Evolutionary conservation across 768 basidiomycete species (phyloP).

Genomic region (Naganishia onofrii): DNA sequence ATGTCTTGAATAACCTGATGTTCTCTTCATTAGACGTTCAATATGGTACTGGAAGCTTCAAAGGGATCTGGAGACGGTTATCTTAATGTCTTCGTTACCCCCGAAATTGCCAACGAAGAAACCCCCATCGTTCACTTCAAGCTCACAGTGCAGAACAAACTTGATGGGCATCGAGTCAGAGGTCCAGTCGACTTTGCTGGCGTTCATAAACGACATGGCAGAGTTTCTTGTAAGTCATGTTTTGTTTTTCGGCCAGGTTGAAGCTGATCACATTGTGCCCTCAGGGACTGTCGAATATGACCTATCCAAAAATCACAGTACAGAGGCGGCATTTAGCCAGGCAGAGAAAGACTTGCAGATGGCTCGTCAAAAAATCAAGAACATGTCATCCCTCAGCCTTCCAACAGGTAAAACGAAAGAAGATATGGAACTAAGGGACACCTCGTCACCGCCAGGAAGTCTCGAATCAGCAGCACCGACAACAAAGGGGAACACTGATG

Average conservation of each 20-base stretch:
- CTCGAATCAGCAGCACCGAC: not conserved
- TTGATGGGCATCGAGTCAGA: slow-evolving; percentile 53
- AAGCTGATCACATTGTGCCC: not conserved
- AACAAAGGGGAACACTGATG: not conserved
- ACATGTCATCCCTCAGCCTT: slow-evolving; percentile 38
- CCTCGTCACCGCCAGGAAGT: not conserved
- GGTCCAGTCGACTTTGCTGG: slow-evolving; percentile 54
- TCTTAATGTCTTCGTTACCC: slow-evolving; percentile 21
- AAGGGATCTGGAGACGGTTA: not conserved
- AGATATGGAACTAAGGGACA: slow-evolving; percentile 27
- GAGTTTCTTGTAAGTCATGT: slow-evolving; percentile 47
- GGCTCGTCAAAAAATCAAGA: slow-evolving; percentile 29
- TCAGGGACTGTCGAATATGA: slow-evolving; percentile 67
- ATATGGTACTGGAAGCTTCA: slow-evolving; percentile 53
- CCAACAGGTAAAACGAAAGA: slow-evolving; percentile 40
- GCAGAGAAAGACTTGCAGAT: slow-evolving; percentile 30
- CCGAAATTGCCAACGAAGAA: slow-evolving; percentile 5
- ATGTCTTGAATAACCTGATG: not conserved
- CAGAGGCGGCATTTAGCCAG: slow-evolving; percentile 12
- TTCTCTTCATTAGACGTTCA: slow-evolving; percentile 53
- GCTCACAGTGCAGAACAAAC: slow-evolving; percentile 57
- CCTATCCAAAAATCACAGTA: slow-evolving; percentile 50
- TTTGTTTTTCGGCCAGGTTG: not conserved
- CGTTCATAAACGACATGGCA: slow-evolving; percentile 32
- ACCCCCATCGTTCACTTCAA: slow-evolving; percentile 52